Conservation (phyloP, 768 basidiomycete species). For the Boletus rubroflammeus region DNA sequence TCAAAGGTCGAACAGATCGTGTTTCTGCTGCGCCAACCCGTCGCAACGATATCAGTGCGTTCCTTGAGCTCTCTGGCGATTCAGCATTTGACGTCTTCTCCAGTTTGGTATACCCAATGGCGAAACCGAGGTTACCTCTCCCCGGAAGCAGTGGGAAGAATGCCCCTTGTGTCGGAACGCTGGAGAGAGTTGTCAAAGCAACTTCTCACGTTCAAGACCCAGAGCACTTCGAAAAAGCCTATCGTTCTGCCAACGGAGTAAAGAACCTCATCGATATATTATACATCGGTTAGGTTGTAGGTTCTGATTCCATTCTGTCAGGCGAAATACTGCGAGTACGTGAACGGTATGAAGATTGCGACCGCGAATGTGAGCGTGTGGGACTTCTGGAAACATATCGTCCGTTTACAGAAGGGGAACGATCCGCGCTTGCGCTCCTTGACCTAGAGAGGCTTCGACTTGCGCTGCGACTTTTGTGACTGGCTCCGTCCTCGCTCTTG, state of each 20-base stretch:
- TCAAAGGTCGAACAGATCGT: conserved; percentile 69
- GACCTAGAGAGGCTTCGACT: conserved; percentile 25
- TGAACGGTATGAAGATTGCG: conserved; percentile 45
- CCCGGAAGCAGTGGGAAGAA: conserved; percentile 48
- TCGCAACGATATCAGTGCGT: conserved; percentile 78
- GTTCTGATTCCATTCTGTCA: conserved; percentile 47
- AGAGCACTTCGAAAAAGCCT: conserved; percentile 30
- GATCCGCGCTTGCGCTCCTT: conserved; percentile 24
- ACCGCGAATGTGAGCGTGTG: conserved; percentile 42
- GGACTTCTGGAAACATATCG: conserved; percentile 67
- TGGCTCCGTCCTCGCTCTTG: conserved; percentile 48
- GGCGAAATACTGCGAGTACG: conserved; percentile 59
- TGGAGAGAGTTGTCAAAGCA: conserved; percentile 65
- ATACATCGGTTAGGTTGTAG: conserved; percentile 8
- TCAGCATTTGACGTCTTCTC: conserved; percentile 1
- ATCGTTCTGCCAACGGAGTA: conserved; percentile 20
- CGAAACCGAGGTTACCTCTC: conserved; percentile 76
- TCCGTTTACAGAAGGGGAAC: conserved; percentile 43
- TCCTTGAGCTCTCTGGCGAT: background rate
- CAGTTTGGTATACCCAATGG: conserved; percentile 78
- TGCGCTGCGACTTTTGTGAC: conserved; percentile 38
- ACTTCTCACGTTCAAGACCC: conserved; percentile 49
- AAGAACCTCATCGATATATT: conserved; percentile 7
- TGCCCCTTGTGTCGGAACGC: conserved; percentile 66
- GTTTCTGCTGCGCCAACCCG: conserved; percentile 78